Evolutionary conservation across 2,329 filamentous ascomycete genomes (phyloP), one percentile per base, ranked within the genome.

Genomic region (Onygenales sp.): DNA sequence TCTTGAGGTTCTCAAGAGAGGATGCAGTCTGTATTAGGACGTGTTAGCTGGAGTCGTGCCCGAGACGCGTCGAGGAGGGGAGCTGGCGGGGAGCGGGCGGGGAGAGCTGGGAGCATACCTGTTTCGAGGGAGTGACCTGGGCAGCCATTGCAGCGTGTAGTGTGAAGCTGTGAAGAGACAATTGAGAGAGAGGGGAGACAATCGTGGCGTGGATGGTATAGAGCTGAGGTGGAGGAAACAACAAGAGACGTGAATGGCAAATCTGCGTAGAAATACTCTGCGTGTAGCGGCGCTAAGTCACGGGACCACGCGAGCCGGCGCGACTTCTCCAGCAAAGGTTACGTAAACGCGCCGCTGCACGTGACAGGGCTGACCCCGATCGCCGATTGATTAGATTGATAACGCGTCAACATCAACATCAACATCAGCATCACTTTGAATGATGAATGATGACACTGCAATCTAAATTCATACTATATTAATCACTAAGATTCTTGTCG

Each of bases 1-100:
- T 94, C 76, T 92, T 94, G 71, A 97, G 80, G 63, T 82, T 83
- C 72, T 93, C 85, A 67, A 97, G 86, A 64, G 84, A 89, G 66
- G 88, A 85, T 65, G 90, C 87, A 77, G 86, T 86, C 92, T 97
- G 69, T 59, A 46, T 49, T 48, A 54, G 41, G 57, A 75, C 70
- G 71, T 72, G 67, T 68, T 57, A 57, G 55, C 55, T 60, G 59
- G 58, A 58, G 10, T 9, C 63, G 54, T 54, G 62, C 52, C 47
- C n/a, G 11, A 59, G 63, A 69, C 64, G 67, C 64, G 64, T 69
- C 61, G 57, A 53, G 44, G 57, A 54, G 50, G 56, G 57, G 60
- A 62, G 21, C 21, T 27, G 21, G 21, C 58, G 67, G 63, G 64
- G 32, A 21, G n/a, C n/a, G 11, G 36, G 36, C 14, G 43, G n/a